Percentiles rank a stretch among this genome's conserved stretches.
Evolutionary conservation across 2,329 filamentous ascomycete species (phyloP).

Genomic region (Dothideomycetidae sp.): DNA sequence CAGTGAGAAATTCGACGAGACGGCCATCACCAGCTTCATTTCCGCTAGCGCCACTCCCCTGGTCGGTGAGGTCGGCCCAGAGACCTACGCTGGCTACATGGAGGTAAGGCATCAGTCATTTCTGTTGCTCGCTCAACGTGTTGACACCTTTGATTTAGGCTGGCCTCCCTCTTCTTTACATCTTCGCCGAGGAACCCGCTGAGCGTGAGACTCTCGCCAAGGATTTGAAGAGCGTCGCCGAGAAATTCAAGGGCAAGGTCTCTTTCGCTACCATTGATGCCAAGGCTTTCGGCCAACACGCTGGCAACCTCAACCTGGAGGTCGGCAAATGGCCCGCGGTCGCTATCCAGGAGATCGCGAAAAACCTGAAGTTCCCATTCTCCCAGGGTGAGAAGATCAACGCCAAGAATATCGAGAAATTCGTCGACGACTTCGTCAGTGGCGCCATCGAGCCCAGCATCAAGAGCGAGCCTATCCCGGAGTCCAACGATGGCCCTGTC

Average conservation of each 20-base stretch:
- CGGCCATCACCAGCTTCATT: constrained; percentile 68
- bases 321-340: constrained; percentile 91
- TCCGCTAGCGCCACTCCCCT: constrained; percentile 76
- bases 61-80: constrained; percentile 89
- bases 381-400: constrained; percentile 50
- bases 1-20: constrained; percentile 65
- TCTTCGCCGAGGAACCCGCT: constrained; percentile 24
- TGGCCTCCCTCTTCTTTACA: constrained; percentile 46
- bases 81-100: constrained; percentile 96
- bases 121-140: not conserved
- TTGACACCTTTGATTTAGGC: constrained; percentile 35
- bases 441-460: constrained; percentile 91
- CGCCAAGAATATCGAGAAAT: constrained; percentile 57
- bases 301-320: constrained; percentile 92
- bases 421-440: constrained; percentile 69
- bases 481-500: constrained; percentile 82
- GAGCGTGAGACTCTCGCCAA: constrained; percentile 54
- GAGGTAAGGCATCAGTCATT: no score
- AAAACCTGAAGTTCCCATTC: constrained; percentile 96
- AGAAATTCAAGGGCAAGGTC: constrained; percentile 84
- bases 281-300: constrained; percentile 84
- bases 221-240: constrained; percentile 69
- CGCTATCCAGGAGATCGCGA: constrained; percentile 86
- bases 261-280: constrained; percentile 98
- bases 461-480: constrained; percentile 95